Base-by-base conservation (phyloP, 169 alveolate genomes). In the Prorocentrum cordatum region DNA sequence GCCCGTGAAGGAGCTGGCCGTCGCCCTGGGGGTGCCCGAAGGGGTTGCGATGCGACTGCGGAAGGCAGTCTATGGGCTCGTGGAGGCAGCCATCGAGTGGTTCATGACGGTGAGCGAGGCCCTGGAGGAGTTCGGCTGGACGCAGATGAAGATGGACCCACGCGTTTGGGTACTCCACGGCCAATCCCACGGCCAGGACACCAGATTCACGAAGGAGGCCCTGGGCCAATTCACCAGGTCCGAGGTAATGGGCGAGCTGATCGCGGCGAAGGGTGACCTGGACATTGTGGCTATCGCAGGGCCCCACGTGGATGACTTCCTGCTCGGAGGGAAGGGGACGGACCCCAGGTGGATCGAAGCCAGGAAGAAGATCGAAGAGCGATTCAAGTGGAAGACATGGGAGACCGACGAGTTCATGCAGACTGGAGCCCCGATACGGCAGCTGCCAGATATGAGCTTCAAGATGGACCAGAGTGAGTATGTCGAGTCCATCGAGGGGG, bases 1-100 rank as follows among this genome's bases (percentile, higher is more conserved):
- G 3, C 86, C 86, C 1, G 29, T 54, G 5, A 24, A 35, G 0
- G 86, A 75, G 33, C 47, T 54, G 0, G 31, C 61, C 4, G 12
- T 1, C 2, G 86, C 86, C 0, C 24, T 75, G 38, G 72, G 29
- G 0, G 31, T 54, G 0, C 61, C 71, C 0, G 33, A 7, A 3
- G 24, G 24, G 2, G 27, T 54, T 5, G 0, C 39, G 12, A 75
- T 64, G 16, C 33, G 14, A 2, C 59, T 75, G 0, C 20, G 26
- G 1, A 50, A 50, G 12, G 86, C 86, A 1, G 86, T 71, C 0
- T 75, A 75, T 6, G 86, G 86, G 0, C 22, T 75, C 1, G 86
- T 75, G 0, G 33, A 75, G 31, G 86, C 86, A 0, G n/a, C 86
- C 86, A 2, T 75, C 20, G 64, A 75, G 24, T 54, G 70, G 59